Conservation (phyloP, 2,329 filamentous ascomycete species). For the Colletotrichum australisinense region DNA sequence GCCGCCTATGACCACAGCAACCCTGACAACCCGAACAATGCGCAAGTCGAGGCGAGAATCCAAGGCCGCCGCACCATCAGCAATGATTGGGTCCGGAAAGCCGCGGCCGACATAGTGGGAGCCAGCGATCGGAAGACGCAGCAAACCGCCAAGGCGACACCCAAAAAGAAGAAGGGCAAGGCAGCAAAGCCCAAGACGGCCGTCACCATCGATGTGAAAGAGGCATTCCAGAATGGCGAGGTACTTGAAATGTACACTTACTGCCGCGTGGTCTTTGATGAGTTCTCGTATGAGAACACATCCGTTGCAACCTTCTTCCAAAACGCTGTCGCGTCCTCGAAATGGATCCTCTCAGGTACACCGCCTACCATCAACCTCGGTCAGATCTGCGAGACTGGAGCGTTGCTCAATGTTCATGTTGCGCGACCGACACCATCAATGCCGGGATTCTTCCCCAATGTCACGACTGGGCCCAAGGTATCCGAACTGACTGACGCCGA, state of each 20-base stretch:
- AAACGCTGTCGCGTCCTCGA: conserved; percentile 45
- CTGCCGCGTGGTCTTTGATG: conserved; percentile 54
- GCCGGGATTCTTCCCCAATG: conserved; percentile 47
- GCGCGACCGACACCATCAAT: conserved; percentile 48
- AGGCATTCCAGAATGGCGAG: conserved; percentile 33
- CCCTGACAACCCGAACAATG: neutral
- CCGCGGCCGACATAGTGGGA: conserved; percentile 2
- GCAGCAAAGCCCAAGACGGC: neutral
- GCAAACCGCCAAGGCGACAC: neutral
- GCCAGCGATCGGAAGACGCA: conserved; percentile 27
- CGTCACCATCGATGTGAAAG: neutral
- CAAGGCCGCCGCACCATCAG: neutral
- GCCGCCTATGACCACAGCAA: conserved; percentile 7
- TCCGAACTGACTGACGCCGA: conserved; percentile 46
- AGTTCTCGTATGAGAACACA: conserved; percentile 54
- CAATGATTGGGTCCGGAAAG: neutral
- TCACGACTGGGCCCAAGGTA: conserved; percentile 47
- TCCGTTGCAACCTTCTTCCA: conserved; percentile 47
- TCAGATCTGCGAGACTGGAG: conserved; percentile 49
- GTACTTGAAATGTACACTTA: conserved; percentile 52
- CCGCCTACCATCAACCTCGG: conserved; percentile 50
- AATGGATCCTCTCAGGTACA: conserved; percentile 58
- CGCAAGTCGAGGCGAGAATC: neutral
- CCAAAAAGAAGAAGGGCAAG: conserved; percentile 17
- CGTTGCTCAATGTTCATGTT: conserved; percentile 51